phyloP scores from a whole-genome alignment of 2,329 filamentous ascomycete species.

The Bipolaris oryzae region DNA sequence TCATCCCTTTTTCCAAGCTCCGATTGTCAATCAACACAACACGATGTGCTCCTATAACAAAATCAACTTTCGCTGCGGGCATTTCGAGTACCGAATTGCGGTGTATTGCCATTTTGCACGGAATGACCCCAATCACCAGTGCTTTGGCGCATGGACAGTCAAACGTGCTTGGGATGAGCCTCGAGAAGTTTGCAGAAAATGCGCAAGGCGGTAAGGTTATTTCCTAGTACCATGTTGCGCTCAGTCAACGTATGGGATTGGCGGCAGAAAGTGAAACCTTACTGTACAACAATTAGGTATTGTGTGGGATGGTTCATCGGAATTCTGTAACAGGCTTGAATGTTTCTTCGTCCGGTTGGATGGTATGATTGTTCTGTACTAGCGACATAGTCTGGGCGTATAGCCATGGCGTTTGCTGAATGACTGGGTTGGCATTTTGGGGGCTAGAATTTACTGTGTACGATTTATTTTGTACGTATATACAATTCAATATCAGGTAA shows the following conservation, averaged over 20 bases:
- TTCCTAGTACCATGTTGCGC: background rate
- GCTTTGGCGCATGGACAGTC: conserved; percentile 70
- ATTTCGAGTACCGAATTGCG: conserved; percentile 65
- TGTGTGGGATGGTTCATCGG: background rate
- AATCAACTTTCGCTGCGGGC: conserved; percentile 69
- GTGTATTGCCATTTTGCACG: conserved; percentile 77
- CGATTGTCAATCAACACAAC: background rate
- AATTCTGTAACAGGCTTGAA: background rate
- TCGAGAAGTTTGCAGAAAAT: conserved; percentile 21
- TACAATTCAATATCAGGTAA: conserved; percentile 9
- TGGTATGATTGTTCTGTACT: background rate
- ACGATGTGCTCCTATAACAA: conserved; percentile 74
- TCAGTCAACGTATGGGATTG: background rate
- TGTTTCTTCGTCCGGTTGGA: background rate
- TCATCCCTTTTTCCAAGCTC: background rate
- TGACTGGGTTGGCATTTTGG: background rate
- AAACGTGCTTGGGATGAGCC: conserved; percentile 62
- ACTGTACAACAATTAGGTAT: background rate
- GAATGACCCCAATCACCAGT: conserved; percentile 72
- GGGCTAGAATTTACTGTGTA: background rate
- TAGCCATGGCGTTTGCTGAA: background rate
- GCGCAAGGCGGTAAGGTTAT: conserved; percentile 1
- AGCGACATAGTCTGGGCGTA: background rate
- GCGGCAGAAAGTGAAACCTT: background rate
- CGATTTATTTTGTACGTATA: background rate